Conservation (phyloP, 805 yeast genomes). For the Pichia gijzeniarum region DNA sequence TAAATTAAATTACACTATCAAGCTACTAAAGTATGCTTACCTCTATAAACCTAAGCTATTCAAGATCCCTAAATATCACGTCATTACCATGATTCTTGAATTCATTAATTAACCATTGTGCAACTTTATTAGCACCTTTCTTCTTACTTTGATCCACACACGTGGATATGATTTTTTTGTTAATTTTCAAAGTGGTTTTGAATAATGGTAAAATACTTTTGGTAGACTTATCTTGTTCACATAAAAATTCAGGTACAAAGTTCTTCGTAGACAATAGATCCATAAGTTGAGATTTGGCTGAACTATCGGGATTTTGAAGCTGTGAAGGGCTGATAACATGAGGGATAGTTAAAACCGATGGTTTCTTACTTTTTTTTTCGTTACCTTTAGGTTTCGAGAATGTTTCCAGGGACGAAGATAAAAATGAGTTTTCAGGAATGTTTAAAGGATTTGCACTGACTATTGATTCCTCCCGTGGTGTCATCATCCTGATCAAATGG, state of each 20-base stretch:
- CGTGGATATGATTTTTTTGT: slow-evolving; percentile 29
- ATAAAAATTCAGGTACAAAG: slow-evolving; percentile 29
- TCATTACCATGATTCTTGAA: slow-evolving; percentile 7
- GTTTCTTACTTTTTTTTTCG: neutral
- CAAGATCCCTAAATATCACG: slow-evolving; percentile 4
- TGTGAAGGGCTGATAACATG: slow-evolving; percentile 4
- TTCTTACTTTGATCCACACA: slow-evolving; percentile 32
- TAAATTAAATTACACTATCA: neutral
- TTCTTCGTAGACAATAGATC: slow-evolving; percentile 7
- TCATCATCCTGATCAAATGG: slow-evolving; percentile 47
- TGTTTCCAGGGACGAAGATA: no score
- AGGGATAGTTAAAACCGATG: neutral
- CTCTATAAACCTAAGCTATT: slow-evolving; percentile 1
- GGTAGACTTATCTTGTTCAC: slow-evolving; percentile 2
- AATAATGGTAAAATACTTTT: slow-evolving; percentile 17
- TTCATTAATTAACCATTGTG: slow-evolving; percentile 26
- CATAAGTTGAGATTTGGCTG: slow-evolving; percentile 9
- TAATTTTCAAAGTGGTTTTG: slow-evolving; percentile 25
- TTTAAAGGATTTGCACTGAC: slow-evolving; percentile 1
- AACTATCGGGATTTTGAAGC: neutral
- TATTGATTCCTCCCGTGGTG: slow-evolving; percentile 34
- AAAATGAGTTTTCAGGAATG: no score
- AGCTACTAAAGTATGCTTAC: no score
- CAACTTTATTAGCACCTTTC: slow-evolving; percentile 35
- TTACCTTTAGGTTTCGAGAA: neutral